These are phyloP conservation scores for Blastomyces percursus DNA, from an alignment of 2,329 filamentous ascomycete genomes.

Conservation along the genomic window DNA sequence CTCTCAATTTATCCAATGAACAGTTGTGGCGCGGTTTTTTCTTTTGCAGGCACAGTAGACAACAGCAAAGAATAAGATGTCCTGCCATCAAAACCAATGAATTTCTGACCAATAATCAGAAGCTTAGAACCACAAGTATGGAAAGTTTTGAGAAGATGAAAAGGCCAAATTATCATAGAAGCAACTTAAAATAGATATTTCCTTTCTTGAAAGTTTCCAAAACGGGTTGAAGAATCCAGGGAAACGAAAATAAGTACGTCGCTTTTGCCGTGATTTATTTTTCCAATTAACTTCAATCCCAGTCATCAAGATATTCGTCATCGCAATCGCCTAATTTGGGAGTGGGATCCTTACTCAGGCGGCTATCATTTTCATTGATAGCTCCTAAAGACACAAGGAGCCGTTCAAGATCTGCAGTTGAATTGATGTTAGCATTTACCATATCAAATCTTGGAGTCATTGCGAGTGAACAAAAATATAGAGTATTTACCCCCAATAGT, in stretches of 20 bases:
- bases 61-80: not conserved
- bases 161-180: not conserved
- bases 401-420: constrained; percentile 56
- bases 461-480: not conserved
- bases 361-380: constrained; percentile 64
- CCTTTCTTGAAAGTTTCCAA: not conserved
- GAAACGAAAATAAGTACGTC: not conserved
- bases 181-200: not conserved
- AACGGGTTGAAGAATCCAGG: not conserved
- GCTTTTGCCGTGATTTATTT: not conserved
- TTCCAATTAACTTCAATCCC: constrained; percentile 37
- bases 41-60: not conserved
- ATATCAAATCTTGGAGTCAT: not conserved
- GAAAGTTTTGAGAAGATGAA: not conserved
- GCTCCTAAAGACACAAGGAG: constrained; percentile 74
- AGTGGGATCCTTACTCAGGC: constrained; percentile 51
- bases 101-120: not conserved
- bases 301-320: constrained; percentile 47
- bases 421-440: not conserved
- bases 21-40: not conserved
- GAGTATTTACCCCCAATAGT: constrained; percentile 44
- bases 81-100: not conserved
- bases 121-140: not conserved
- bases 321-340: constrained; percentile 41
- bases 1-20: not conserved